These are phyloP conservation scores for Verruconis gallopava DNA, from an alignment of 2,329 filamentous ascomycete species.

Conservation along the genomic window DNA sequence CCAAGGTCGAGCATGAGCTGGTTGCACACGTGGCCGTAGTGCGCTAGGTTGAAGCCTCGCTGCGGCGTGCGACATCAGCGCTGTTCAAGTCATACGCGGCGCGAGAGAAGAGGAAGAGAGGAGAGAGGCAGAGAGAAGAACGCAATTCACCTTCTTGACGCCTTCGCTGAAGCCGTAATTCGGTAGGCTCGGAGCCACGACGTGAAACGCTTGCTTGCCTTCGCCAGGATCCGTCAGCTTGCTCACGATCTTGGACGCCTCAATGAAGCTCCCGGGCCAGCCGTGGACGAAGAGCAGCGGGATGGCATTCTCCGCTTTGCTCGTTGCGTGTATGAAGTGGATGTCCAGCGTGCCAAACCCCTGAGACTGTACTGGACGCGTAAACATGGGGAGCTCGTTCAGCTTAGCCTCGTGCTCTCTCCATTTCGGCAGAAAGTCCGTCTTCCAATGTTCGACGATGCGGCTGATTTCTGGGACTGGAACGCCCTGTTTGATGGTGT, in stretches of 20 bases:
- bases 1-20: constrained; percentile 57
- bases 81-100: not conserved
- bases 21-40: constrained; percentile 53
- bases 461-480: constrained; percentile 47
- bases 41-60: constrained; percentile 37
- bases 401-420: constrained; percentile 43
- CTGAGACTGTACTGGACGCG: constrained; percentile 38
- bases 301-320: constrained; percentile 39
- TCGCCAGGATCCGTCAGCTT: constrained; percentile 23
- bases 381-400: constrained; percentile 41
- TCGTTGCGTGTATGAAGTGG: constrained; percentile 51
- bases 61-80: not conserved
- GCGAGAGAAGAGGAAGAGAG: not conserved
- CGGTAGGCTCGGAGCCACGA: constrained; percentile 42
- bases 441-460: constrained; percentile 44
- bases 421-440: constrained; percentile 42
- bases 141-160: constrained; percentile 37
- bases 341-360: constrained; percentile 48
- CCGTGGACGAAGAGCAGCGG: constrained; percentile 57
- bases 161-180: constrained; percentile 42
- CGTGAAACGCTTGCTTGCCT: constrained; percentile 32
- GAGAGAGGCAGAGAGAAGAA: not conserved
- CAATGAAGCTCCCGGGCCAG: constrained; percentile 57
- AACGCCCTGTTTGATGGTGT: constrained; percentile 41
- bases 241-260: constrained; percentile 49